phyloP scores from a whole-genome alignment of 345 rosid species.

The Eucalyptus virginea region DNA sequence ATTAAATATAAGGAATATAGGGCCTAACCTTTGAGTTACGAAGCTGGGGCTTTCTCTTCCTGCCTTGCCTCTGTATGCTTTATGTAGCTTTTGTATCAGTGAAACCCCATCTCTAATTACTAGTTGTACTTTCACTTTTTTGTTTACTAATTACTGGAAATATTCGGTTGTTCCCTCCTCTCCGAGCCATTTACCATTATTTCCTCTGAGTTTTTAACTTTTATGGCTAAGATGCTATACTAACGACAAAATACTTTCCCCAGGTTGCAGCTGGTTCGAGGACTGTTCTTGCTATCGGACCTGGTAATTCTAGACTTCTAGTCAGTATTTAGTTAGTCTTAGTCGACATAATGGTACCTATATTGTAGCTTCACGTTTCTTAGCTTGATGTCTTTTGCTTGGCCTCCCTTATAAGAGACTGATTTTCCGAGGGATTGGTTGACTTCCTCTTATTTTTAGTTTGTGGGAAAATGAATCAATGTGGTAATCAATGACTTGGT shows the following conservation, averaged over 20 bases:
- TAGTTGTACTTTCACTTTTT: background rate
- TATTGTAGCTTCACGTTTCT: background rate
- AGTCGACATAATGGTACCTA: background rate
- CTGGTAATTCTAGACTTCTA: slow-evolving; percentile 24
- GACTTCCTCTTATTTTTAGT: background rate
- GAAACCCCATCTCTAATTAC: background rate
- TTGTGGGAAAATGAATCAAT: background rate
- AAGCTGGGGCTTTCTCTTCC: background rate
- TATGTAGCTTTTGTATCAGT: background rate
- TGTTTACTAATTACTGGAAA: background rate
- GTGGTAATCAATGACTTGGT: background rate
- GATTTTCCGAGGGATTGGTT: background rate
- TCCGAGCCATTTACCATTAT: background rate
- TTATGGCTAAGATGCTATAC: background rate
- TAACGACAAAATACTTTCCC: background rate
- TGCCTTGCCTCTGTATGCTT: background rate
- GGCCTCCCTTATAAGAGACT: background rate
- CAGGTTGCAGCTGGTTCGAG: slow-evolving; percentile 85
- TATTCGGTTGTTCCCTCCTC: background rate
- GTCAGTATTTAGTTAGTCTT: background rate
- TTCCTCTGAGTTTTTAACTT: background rate
- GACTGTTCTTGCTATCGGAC: slow-evolving; percentile 87
- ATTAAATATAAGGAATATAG: background rate
- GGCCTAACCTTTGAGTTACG: background rate
- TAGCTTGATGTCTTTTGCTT: background rate